Evolutionary conservation across 306 rosid genomes (phyloP).

Genomic region (Senna tora): DNA sequence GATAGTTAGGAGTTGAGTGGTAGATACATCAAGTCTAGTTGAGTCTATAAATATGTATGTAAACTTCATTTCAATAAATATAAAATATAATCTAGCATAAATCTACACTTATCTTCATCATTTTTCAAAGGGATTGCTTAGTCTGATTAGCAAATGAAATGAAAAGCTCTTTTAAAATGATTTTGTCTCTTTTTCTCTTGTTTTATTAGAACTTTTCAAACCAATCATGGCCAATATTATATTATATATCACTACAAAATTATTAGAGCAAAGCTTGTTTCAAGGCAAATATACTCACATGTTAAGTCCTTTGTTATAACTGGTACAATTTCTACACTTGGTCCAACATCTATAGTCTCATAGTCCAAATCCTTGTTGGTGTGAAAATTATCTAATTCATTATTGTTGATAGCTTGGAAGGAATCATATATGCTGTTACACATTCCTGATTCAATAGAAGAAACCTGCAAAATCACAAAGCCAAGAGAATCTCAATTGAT

Average conservation of each 20-base stretch:
- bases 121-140: background rate
- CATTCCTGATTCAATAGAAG: conserved; percentile 74
- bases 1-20: too few species aligned
- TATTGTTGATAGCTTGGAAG: conserved; percentile 58
- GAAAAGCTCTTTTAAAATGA: background rate
- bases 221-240: conserved; percentile 2
- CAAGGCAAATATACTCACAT: conserved; percentile 54
- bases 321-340: conserved; percentile 45
- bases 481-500: background rate
- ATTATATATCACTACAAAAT: conserved; percentile 3
- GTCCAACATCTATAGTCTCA: conserved; percentile 71
- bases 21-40: too few species aligned
- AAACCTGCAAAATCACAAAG: conserved; percentile 55
- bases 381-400: conserved; percentile 45
- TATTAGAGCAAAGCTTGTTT: conserved; percentile 25
- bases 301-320: conserved; percentile 32
- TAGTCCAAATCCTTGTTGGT: conserved; percentile 47
- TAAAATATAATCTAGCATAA: too few species aligned
- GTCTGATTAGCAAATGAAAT: background rate
- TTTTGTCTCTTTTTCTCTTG: background rate
- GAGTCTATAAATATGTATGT: too few species aligned
- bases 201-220: background rate
- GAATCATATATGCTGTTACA: conserved; percentile 88
- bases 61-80: too few species aligned
- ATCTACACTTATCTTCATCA: too few species aligned